Base-by-base conservation (phyloP, 495 filamentous ascomycete genomes). In the Amphirosellinia nigrospora region DNA sequence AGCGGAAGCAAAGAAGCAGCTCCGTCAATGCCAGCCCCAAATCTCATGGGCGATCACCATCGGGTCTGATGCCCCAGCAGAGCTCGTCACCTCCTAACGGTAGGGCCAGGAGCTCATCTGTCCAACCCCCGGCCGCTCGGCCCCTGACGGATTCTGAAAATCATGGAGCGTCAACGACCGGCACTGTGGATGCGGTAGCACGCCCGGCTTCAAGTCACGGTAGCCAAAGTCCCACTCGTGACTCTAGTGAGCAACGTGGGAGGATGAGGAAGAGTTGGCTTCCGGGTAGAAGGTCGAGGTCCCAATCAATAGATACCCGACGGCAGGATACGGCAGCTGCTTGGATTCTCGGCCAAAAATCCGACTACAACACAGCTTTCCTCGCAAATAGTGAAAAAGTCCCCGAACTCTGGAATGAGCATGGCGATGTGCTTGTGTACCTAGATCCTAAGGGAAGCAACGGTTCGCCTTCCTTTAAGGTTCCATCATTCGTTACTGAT, bases 391-490 rank as follows among this genome's bases (percentile, higher is more conserved):
- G 88, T 15, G 88, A 90, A 55, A 89, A 88, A 82, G 87, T 97
- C 13, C 84, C 89, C 0, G 96, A 98, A 80, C 79, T 99, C 36
- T 98, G 96, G 96, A 90, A 94, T 72, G 91, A 96, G 43, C 75
- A 84, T 50, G 93, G 92, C 23, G 91, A 95, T 75, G 91, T 93
- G n/a, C 89, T 89, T 64, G 87, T 99, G 32, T 97, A 96, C 74
- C 82, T 98, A 9, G 92, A 92, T 74, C 88, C 93, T 3, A 87
- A 87, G 50, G 88, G 83, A 41, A 86, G 86, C 61, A 86, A 88
- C 55, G 86, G 85, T 59, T 86, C 90, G 0, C 85, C 96, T 10
- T 96, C 92, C 10, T 97, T 97, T 79, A 92, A 88, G 73, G 82
- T 97, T 13, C 85, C 91, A 74, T 91, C 91, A 9, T 87, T 90